Evolutionary conservation across 805 yeast genomes (phyloP), one percentile per base, ranked within the genome.

Genomic region (Jamesozyma spencerorum): DNA sequence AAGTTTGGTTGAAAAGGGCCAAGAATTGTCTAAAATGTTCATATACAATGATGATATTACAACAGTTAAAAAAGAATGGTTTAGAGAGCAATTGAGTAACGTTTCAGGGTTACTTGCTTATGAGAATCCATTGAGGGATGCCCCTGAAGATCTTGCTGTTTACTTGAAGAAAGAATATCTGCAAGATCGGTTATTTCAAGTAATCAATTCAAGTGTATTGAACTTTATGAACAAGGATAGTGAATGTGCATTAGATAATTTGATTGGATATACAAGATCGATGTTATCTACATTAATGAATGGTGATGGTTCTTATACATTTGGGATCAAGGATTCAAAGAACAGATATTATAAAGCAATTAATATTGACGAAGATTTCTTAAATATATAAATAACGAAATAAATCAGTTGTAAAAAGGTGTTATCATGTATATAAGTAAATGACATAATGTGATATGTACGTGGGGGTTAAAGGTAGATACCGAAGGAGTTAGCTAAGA

Each of bases 61-160:
- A 2, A 43, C 38, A 10, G 52, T 49, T 12, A 43, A 53, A 3
- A 58, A 64, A n/a, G 47, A 57, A 3, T 51, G 51, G n/a, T 63
- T 65, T 31, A 62, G 59, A 24, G 57, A 60, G 6, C 60, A 62
- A 43, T 50, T 79, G 24, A 62, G 66, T 31, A 70, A 72, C 33
- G 62, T 77, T 0, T 72, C 75, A 6, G 63, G 75, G 2, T 54
- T 79, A 22, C 52, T 78, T 35, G 78, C 81, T 3, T 77, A 70
- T 46, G 68, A 69, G 8, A 63, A 75, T 39, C 80, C 81, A 1
- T 54, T 69, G 3, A 55, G 53, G 8, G 69, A 66, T 26, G 64
- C 58, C 4, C 57, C 58, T 17, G 53, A 48, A 4, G 62, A 56
- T 22, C 31, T 58, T 14, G 39, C 55, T 2, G 40, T 42, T 7